Evolutionary conservation across 441 rosid species (phyloP), one percentile per base, ranked within the genome.

Genomic region (Euphorbia corollata): DNA sequence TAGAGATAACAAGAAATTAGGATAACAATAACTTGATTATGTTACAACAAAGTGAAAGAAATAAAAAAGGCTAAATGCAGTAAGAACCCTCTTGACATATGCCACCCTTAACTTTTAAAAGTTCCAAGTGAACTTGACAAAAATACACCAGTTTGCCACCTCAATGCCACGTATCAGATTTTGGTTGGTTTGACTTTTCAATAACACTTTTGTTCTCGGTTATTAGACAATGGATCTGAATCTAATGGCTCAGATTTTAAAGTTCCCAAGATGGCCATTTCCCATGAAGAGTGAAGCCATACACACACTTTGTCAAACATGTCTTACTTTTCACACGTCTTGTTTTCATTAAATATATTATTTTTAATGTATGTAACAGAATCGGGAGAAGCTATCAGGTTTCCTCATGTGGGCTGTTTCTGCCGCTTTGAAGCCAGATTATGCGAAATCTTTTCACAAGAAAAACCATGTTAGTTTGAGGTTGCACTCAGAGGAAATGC

Each of bases 351-450:
- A 20, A 19, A 67, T 18, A 65, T 60, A 57, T 61, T 36, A 8
- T 60, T 70, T 51, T 72, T 34, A 59, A 66, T 75, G 66, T 74
- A 19, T 65, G 75, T 63, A 72, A 58, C 91, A 93, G 99, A 81
- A 83, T 61, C 77, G 9, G 75, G 89, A 78, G 75, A 84, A 74
- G 81, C 83, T 89, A 78, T 83, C 82, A 61, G 79, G 79, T 70
- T 91, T 94, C 82, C 82, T 91, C 72, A 54, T 75, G 74, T 91
- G 99, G 96, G 90, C 88, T 48, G 78, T 81, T 72, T 85, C 96
- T 74, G 78, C 82, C 65, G 93, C 96, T 55, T 59, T 84, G 78
- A 84, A 74, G 74, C 80, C 84, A 34, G 87, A 86, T 67, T 65
- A 78, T 39, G 71, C 43, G 58, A 71, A 66, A 71, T 64, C 45